Percentiles rank a stretch among this genome's conserved stretches.
Conservation (phyloP, 2,329 filamentous ascomycete species). For the Neodidymelliopsis sp. region DNA sequence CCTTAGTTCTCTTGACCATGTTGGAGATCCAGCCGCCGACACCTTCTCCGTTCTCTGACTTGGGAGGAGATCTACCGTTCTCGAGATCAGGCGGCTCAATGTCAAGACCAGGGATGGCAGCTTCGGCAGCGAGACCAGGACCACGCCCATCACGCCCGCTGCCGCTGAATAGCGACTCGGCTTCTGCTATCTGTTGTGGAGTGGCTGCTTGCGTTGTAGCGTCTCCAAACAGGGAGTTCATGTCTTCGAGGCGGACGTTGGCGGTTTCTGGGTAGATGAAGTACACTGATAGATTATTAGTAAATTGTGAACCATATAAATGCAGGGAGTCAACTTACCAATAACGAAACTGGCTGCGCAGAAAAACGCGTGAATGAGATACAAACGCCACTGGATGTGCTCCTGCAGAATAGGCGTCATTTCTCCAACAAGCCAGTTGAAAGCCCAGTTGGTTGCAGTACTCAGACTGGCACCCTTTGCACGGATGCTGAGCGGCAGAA, state of each 20-base stretch:
- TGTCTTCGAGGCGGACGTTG: conserved; percentile 93
- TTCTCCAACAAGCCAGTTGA: conserved; percentile 96
- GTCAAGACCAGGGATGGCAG: conserved; percentile 79
- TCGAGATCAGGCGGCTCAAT: conserved; percentile 77
- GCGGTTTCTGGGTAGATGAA: conserved; percentile 98
- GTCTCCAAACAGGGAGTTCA: conserved; percentile 94
- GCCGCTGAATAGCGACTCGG: conserved; percentile 79
- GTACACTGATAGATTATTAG: conserved; percentile 70
- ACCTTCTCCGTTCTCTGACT: conserved; percentile 57
- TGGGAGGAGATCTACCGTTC: conserved; percentile 55
- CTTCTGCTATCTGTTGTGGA: conserved; percentile 78
- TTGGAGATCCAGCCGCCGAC: conserved; percentile 74
- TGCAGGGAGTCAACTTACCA: conserved; percentile 68
- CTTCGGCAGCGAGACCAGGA: conserved; percentile 61
- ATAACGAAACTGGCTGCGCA: conserved; percentile 94
- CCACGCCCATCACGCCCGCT: conserved; percentile 61
- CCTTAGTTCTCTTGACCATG: conserved; percentile 65
- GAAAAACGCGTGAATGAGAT: conserved; percentile 95
- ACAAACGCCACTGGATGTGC: conserved; percentile 90
- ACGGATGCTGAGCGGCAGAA: conserved; percentile 92
- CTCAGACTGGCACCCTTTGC: conserved; percentile 97
- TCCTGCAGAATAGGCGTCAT: conserved; percentile 94
- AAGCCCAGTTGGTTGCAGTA: conserved; percentile 96
- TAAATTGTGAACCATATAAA: conserved; percentile 4
- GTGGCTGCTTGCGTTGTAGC: conserved; percentile 84